These are phyloP conservation scores for Ephemerocybe angulata DNA, from an alignment of 768 basidiomycete genomes.

Conservation along the genomic window DNA sequence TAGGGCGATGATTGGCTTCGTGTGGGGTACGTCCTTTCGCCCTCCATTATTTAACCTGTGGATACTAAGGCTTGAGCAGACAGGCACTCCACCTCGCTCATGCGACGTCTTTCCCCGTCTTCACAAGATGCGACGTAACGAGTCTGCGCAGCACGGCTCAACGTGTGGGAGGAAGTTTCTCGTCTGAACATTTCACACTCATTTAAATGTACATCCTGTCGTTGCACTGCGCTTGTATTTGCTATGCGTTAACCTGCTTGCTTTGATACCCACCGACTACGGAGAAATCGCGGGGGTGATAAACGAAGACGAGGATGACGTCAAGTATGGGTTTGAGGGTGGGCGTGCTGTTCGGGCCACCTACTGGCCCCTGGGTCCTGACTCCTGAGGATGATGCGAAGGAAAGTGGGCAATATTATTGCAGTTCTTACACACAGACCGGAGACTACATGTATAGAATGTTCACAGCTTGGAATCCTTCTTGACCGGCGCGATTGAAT, in stretches of 20 bases:
- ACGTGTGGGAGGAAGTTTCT: slow-evolving; percentile 50
- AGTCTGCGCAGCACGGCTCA: slow-evolving; percentile 68
- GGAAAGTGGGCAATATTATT: too few species aligned
- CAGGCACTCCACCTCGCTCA: slow-evolving; percentile 26
- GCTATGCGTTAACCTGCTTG: too few species aligned
- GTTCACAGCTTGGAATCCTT: slow-evolving; percentile 1
- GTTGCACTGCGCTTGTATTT: not conserved
- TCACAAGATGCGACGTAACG: slow-evolving; percentile 72
- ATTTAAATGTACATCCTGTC: not conserved
- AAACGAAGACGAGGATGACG: too few species aligned
- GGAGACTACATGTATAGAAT: not conserved
- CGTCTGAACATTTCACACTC: not conserved
- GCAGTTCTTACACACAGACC: not conserved
- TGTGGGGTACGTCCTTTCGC: slow-evolving; percentile 36
- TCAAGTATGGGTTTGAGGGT: too few species aligned
- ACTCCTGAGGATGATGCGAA: too few species aligned
- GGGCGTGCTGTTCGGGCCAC: too few species aligned
- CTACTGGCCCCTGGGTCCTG: too few species aligned
- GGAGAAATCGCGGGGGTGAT: too few species aligned
- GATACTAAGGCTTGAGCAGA: slow-evolving; percentile 12
- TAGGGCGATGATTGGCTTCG: slow-evolving; percentile 57
- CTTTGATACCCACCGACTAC: too few species aligned
- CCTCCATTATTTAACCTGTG: not conserved
- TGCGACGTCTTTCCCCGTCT: slow-evolving; percentile 61
- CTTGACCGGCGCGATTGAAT: slow-evolving; percentile 19